Conservation (phyloP, 768 basidiomycete genomes). For the Hortiboletus campestris region DNA sequence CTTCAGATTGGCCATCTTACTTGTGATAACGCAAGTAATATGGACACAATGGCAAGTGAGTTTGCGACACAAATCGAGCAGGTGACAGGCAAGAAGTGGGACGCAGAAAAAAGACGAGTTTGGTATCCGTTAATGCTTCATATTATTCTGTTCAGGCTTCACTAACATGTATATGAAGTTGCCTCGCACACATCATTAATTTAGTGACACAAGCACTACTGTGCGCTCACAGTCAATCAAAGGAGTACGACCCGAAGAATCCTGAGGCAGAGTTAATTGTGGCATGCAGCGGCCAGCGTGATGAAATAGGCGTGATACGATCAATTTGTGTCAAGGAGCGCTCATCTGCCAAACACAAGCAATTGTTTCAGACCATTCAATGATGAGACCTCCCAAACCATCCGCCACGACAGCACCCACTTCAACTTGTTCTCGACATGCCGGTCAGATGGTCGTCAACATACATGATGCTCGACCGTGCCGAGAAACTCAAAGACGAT, state of each 20-base stretch:
- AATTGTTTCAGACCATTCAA: not conserved
- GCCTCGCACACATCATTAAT: slow-evolving; percentile 1
- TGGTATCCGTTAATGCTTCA: not conserved
- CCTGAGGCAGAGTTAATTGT: not conserved
- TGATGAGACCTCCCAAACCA: not conserved
- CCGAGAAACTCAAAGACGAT: not conserved
- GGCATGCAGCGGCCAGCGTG: accelerated
- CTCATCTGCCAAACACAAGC: not conserved
- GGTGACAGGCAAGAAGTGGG: not conserved
- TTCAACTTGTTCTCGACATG: not conserved
- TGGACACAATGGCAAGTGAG: slow-evolving; percentile 33
- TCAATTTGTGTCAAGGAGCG: not conserved
- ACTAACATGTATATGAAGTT: not conserved
- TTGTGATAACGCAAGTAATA: slow-evolving; percentile 29
- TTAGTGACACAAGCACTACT: not conserved
- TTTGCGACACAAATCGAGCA: slow-evolving; percentile 17
- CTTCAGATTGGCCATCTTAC: not conserved
- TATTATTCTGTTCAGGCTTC: too few relatives aligned
- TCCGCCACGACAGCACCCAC: not conserved
- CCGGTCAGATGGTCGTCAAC: not conserved
- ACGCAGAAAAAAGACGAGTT: not conserved
- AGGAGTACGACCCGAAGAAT: not conserved
- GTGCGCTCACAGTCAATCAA: not conserved
- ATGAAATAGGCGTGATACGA: not conserved
- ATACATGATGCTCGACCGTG: not conserved